These are phyloP conservation scores for Ciborinia camelliae DNA, from an alignment of 2,329 filamentous ascomycete species.

Conservation along the genomic window DNA sequence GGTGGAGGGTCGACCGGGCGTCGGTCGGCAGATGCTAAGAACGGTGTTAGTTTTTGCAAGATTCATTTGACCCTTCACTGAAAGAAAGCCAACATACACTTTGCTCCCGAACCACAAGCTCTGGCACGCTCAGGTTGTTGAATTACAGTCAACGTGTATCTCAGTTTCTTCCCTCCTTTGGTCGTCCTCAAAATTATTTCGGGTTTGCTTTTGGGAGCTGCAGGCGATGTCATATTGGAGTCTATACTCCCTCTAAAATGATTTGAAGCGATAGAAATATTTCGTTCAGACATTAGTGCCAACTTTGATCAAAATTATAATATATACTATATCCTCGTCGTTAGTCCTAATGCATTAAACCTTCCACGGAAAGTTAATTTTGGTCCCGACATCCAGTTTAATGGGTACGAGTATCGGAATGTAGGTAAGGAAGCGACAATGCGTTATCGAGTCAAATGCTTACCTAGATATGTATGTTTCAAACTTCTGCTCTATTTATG, in stretches of 20 bases:
- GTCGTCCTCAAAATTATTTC: conserved; percentile 47
- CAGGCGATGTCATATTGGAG: conserved; percentile 21
- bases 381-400: conserved; percentile 20
- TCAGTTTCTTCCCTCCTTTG: conserved; percentile 71
- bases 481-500: not conserved
- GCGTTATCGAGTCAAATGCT: conserved; percentile 21
- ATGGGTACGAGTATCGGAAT: conserved; percentile 16
- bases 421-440: conserved; percentile 21
- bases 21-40: conserved; percentile 31
- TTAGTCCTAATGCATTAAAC: conserved; percentile 10
- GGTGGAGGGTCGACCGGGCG: conserved; percentile 58
- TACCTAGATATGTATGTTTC: conserved; percentile 16
- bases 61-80: not conserved
- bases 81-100: conserved; percentile 61
- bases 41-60: not conserved
- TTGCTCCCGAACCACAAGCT: conserved; percentile 92
- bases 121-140: conserved; percentile 93
- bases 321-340: conserved; percentile 14
- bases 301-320: not conserved
- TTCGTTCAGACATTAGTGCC: conserved; percentile 16
- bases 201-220: not conserved
- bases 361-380: conserved; percentile 18
- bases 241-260: conserved; percentile 14
- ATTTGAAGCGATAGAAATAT: conserved; percentile 18
- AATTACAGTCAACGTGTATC: conserved; percentile 79